Base-by-base conservation (phyloP, 768 basidiomycete species). In the Lyophyllum atratum region DNA sequence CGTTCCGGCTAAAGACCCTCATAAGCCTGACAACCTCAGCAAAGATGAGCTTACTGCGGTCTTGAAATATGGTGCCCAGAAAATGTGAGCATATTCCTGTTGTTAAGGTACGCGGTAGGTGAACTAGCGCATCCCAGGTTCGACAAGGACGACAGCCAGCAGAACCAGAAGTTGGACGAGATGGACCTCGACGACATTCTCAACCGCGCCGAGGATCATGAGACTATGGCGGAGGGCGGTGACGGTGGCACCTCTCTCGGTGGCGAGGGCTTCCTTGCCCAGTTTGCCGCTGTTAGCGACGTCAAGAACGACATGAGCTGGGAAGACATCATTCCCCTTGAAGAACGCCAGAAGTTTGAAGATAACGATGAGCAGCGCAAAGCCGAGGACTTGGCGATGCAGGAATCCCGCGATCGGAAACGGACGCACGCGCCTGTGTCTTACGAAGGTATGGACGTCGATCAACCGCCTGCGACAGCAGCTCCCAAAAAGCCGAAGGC, bases 131-230 rank as follows among this genome's bases (percentile, higher is more conserved):
- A n/a, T 33, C 46, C 21, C 65, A 94, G 92, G 85, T 99, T 98
- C 76, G 96, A 98, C 80, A 94, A 95, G 73, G 96, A 98, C 72
- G 95, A 97, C 71, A 82, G 79, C 55, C 86, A 89, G 63, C 95
- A 96, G 74, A 94, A 85, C 72, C 85, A 95, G 75, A 98, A 98
- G 75, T 86, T 99, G 37, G 96, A 96, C 68, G 95, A 98, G 72
- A 94, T 99, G 93, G 95, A 99, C 74, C 85, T 99, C 22, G 97
- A 98, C 73, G 97, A 98, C 64, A 95, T 99, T 68, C 84, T 99
- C 53, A 97, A 90, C 68, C 89, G 92, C 54, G 97, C 97, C 24
- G 97, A 99, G 74, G 93, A 91, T 66, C 97, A 97, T 74, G 97
- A 98, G 73, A 99, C 97, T 1, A 81, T 95, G 64, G 86, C 87